Base-by-base conservation (phyloP, 2,329 filamentous ascomycete genomes). In the Ophiostoma quercus region DNA sequence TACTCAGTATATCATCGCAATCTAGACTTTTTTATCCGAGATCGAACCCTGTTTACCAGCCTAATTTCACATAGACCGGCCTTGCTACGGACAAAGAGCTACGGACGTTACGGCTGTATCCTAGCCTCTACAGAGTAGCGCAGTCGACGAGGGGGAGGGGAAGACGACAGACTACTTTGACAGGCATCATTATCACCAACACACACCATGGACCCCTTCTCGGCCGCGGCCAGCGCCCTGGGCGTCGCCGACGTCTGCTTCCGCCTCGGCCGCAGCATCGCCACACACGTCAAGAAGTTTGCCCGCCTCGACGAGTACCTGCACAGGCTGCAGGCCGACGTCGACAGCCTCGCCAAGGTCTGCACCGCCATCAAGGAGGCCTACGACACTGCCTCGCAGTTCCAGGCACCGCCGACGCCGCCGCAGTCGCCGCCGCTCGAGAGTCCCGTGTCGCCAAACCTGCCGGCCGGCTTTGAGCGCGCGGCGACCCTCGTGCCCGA, bases 151-250 rank as follows among this genome's bases (percentile, higher is more conserved):
- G 43, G 43, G 43, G 43, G 51, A 22, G 25, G 51, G 51, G 22
- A 12, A 19, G 47, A 57, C 8, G 22, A 22, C 8, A 25, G 14
- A 6, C 5, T 34, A 34, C 34, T 34, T 8, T 34, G 34, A 34
- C 34, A 5, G 34, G 34, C 34, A 6, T 34, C 34, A 34, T 34
- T 3, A 34, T 34, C 34, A 6, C 34, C 34, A 34, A 34, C 4
- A 34, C 34, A 34, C 22, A 3, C 68, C 41, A 68, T 67, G 66
- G 66, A 67, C 19, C 41, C 43, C n/a, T 34, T 67, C 14, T 67
- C 66, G 29, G 32, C 47, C 66, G 25, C 66, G 16, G 41, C 41
- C 66, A 54, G 41, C 29, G 66, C 66, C 14, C 14, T 67, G 25
- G 12, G 25, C 66, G 47, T 67, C 37, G 66, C 14, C 29, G 66